Evolutionary conservation across 306 rosid genomes (phyloP), one percentile per base, ranked within the genome.

Genomic region (Vicia villosa): DNA sequence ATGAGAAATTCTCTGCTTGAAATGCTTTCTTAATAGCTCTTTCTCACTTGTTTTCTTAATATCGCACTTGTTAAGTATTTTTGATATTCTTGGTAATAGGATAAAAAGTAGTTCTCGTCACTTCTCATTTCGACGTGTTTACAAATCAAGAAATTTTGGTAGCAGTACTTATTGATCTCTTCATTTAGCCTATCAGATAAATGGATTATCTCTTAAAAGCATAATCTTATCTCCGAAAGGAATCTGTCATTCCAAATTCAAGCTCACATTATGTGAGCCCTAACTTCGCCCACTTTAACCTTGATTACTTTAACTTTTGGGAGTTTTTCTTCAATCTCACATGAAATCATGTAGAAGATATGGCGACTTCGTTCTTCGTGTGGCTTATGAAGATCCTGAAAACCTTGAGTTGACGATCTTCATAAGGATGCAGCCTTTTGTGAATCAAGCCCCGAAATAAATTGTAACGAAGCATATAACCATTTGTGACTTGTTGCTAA

Each of bases 301-400:
- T n/a, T n/a, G n/a, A n/a, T n/a, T n/a, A n/a, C n/a, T n/a, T n/a
- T n/a, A n/a, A n/a, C n/a, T n/a, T n/a, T n/a, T n/a, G n/a, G n/a
- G n/a, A n/a, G n/a, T 38, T 95, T 87, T 56, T 91, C 97, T 76
- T 85, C 97, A 3, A 95, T 88, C 79, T 94, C 99, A 80, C 96
- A 96, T 15, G 99, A 94, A 71, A 94, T 84, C 99, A 94, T 87
- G 74, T 84, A 94, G 77, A 94, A 91, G 16, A 87, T 97, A 68
- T 94, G 97, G 72, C 87, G 99, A 80, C 89, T 91, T 22, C 91
- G 96, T 75, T 90, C 97, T 88, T 94, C n/a, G 77, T 94, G 91
- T 69, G 84, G 90, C 74, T 86, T 94, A 51, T 96, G 99, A 92
- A 96, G 87, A 70, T 94, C 99, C 87, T 83, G 95, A 79, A 94